Evolutionary conservation across 768 basidiomycete genomes (phyloP), one percentile per base, ranked within the genome.

Genomic region (Boletus eberwhitei): DNA sequence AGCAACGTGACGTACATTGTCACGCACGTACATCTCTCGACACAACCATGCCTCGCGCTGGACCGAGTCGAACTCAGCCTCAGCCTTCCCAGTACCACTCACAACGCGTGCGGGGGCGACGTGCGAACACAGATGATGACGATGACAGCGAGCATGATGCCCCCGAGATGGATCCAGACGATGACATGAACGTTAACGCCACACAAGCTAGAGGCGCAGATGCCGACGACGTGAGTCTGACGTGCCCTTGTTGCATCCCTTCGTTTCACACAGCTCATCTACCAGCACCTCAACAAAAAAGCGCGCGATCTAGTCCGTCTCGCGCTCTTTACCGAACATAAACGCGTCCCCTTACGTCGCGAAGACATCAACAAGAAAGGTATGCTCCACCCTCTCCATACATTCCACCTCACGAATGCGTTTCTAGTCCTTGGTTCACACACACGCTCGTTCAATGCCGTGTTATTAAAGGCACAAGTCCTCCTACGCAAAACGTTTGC

Each of bases 301-400:
- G 88, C 88, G 0, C 77, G 80, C 46, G 83, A 86, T 48, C 78
- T 96, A 32, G 89, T 88, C 11, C 81, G 93, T 17, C 77, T 92
- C 22, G 90, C 92, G 3, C 75, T 98, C 39, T 95, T 93, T 69
- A 78, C 76, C 5, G 93, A 96, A 66, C 83, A 88, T 51, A 83
- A 78, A 64, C 79, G 90, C 48, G 69, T 74, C 12, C 77, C 84
- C 2, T 70, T 97, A 46, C 80, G 81, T 36, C 77, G 91, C 38
- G 88, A 93, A n/a, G 93, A 96, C 38, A 89, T 95, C 47, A 83
- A 79, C 37, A 94, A 93, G 73, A 90, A 90, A 77, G 84, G 94
- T 86, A 16, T 35, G 32, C 1, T 4, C 26, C 19, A 14, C 17
- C 9, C n/a, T 19, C 21, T 21, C 16, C 8, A 5, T 40, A 19